phyloP scores from a whole-genome alignment of 768 basidiomycete genomes.

The Ephemerocybe angulata region DNA sequence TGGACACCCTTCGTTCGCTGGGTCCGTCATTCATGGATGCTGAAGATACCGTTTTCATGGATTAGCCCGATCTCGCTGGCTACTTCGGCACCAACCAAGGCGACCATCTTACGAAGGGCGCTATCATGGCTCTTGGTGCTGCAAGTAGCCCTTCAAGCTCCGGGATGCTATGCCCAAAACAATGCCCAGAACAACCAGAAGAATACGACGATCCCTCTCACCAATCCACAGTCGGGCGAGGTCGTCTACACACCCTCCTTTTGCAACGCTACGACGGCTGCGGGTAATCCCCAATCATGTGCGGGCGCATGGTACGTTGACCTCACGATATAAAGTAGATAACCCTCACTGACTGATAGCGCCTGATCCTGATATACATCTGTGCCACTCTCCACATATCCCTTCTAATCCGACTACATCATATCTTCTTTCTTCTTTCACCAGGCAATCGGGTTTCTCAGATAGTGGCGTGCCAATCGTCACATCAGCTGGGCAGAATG shows the following conservation, averaged over 20 bases:
- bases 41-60: background rate
- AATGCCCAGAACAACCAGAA: background rate
- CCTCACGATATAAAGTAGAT: background rate
- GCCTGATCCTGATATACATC: background rate
- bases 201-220: conserved; percentile 36
- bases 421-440: background rate
- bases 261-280: conserved; percentile 30
- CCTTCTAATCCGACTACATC: background rate
- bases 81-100: too few species aligned
- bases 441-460: conserved; percentile 8
- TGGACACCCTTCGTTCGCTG: background rate
- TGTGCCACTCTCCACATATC: conserved; percentile 1
- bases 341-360: background rate
- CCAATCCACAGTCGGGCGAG: conserved; percentile 27
- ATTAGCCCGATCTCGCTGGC: conserved; percentile 1
- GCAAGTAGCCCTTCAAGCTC: background rate
- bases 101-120: background rate
- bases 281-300: conserved; percentile 27
- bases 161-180: background rate
- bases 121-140: background rate
- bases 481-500: conserved; percentile 42
- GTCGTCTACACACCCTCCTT: conserved; percentile 48
- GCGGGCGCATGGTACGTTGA: conserved; percentile 42
- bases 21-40: conserved; percentile 3
- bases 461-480: conserved; percentile 22